phyloP scores from a whole-genome alignment of 2,329 filamentous ascomycete species.

The Coniochaeta pulveracea region DNA sequence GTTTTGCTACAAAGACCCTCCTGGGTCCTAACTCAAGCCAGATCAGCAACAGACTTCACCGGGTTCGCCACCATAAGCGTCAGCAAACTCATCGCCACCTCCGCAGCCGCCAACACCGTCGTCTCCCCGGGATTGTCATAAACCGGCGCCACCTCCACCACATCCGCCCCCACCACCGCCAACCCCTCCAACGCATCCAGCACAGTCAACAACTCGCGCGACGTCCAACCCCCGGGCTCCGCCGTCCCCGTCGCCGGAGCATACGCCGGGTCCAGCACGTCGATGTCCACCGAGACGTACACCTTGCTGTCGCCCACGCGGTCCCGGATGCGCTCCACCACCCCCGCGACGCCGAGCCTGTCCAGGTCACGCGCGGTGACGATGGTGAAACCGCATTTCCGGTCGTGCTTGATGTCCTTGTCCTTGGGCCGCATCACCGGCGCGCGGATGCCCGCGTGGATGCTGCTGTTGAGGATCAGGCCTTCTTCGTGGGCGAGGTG shows the following conservation, averaged over 20 bases:
- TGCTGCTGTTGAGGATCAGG: constrained; percentile 43
- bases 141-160: constrained; percentile 68
- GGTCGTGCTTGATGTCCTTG: constrained; percentile 44
- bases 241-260: constrained; percentile 62
- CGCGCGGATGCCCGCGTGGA: constrained; percentile 51
- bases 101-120: constrained; percentile 62
- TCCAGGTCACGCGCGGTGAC: constrained; percentile 58
- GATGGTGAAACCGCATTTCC: constrained; percentile 46
- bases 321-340: constrained; percentile 52
- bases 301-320: constrained; percentile 39
- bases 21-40: no score
- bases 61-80: constrained; percentile 11
- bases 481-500: constrained; percentile 53
- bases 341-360: constrained; percentile 50
- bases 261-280: constrained; percentile 61
- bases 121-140: constrained; percentile 67
- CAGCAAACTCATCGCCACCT: constrained; percentile 32
- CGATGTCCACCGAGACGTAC: constrained; percentile 70
- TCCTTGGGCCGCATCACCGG: constrained; percentile 34
- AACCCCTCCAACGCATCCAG: constrained; percentile 59
- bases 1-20: no score
- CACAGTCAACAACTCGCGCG: constrained; percentile 63
- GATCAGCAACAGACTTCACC: constrained; percentile 8
- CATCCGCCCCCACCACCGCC: constrained; percentile 66
- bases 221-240: constrained; percentile 73